These are phyloP conservation scores for Penicillium thymicola DNA, from an alignment of 2,329 filamentous ascomycete species.

Conservation along the genomic window DNA sequence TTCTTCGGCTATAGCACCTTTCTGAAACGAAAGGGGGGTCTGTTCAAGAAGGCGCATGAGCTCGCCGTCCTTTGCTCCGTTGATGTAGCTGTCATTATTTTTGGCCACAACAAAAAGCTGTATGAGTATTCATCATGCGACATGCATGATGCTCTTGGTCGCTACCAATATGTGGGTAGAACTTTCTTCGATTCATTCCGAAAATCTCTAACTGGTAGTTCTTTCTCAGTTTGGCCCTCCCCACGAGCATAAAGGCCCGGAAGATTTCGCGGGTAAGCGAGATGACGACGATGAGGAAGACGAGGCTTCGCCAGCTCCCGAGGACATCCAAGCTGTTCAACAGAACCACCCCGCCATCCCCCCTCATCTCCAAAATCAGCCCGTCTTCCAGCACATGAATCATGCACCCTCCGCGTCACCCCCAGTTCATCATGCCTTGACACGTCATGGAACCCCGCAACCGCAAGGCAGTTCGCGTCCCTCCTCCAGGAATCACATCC, in stretches of 20 bases:
- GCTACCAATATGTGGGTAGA: constrained; percentile 82
- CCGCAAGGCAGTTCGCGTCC: constrained; percentile 72
- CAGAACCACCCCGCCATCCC: constrained; percentile 60
- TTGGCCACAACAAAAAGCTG: constrained; percentile 97
- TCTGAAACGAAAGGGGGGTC: constrained; percentile 93
- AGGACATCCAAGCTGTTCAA: constrained; percentile 55
- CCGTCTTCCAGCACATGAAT: constrained; percentile 74
- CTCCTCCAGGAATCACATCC: constrained; percentile 74
- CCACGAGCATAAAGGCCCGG: constrained; percentile 93
- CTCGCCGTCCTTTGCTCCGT: constrained; percentile 96
- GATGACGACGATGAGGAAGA: constrained; percentile 76
- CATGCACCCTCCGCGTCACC: constrained; percentile 86
- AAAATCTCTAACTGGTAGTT: constrained; percentile 1
- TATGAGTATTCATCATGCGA: constrained; percentile 96
- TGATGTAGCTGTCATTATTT: constrained; percentile 97
- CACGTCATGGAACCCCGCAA: constrained; percentile 77
- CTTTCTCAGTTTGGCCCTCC: constrained; percentile 73
- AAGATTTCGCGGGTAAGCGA: constrained; percentile 79
- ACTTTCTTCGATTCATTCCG: not conserved
- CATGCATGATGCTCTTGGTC: constrained; percentile 83
- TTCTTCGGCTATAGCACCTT: constrained; percentile 67
- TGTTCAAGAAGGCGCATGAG: constrained; percentile 99
- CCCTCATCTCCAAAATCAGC: constrained; percentile 65
- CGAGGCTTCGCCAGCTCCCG: constrained; percentile 68
- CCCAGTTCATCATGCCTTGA: constrained; percentile 74